A percentile compares a stretch with the other conserved stretches of the same genome.
These are phyloP conservation scores for apple (Malus domestica) DNA, from an alignment of 306 rosid species.

Conservation along the genomic window ASM211411v1 NC_041804.1:525501-526000, in stretches of 20 bases:
- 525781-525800: neutral
- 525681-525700: neutral
- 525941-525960: neutral
- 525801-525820: conserved; percentile 2
- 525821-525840: neutral
- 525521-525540: neutral
- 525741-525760: neutral
- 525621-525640: neutral
- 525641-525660: no score
- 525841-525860: neutral
- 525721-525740: neutral
- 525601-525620: neutral
- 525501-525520: neutral
- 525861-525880: no score
- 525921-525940: neutral
- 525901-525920: neutral
- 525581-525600: neutral
- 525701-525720: neutral
- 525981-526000: neutral
- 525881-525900: neutral
- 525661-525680: neutral
- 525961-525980: neutral
- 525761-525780: neutral
- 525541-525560: neutral
- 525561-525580: neutral